Percentiles rank a stretch among this genome's conserved stretches.
Conservation (phyloP, 495 filamentous ascomycete genomes). For the Penicillium silybi region DNA sequence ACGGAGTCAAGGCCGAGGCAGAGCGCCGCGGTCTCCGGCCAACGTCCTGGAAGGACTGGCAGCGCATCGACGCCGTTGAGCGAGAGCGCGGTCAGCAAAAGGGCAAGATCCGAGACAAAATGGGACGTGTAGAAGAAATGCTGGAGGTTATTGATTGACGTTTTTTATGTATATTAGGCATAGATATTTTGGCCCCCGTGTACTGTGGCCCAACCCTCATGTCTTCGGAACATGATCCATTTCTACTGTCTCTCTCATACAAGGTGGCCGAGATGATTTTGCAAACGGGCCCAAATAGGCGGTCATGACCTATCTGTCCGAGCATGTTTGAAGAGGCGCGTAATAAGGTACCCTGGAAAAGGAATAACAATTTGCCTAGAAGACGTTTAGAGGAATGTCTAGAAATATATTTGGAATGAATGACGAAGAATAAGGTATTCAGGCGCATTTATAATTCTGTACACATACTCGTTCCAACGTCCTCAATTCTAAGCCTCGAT, state of each 20-base stretch:
- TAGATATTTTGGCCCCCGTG: slow-evolving; percentile 1
- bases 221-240: neutral
- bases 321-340: too few relatives aligned
- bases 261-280: too few relatives aligned
- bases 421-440: too few relatives aligned
- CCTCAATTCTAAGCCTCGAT: slow-evolving; percentile 8
- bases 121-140: slow-evolving; percentile 76
- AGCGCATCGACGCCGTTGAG: slow-evolving; percentile 77
- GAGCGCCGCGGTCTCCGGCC: slow-evolving; percentile 44
- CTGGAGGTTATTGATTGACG: slow-evolving; percentile 47
- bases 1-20: slow-evolving; percentile 57
- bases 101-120: slow-evolving; percentile 86
- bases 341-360: too few relatives aligned
- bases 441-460: too few relatives aligned
- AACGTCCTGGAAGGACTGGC: slow-evolving; percentile 79
- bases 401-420: too few relatives aligned
- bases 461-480: neutral
- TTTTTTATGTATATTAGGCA: slow-evolving; percentile 10
- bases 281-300: too few relatives aligned
- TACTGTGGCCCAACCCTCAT: neutral
- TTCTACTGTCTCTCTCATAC: neutral
- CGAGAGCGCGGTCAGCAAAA: slow-evolving; percentile 55
- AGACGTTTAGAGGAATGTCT: too few relatives aligned
- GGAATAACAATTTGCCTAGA: too few relatives aligned
- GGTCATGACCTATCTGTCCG: too few relatives aligned